Percentiles rank a stretch among this genome's conserved stretches.
These are phyloP conservation scores for Nitzschia sp. DNA, from an alignment of 108 stramenopile species.

Conservation along the genomic window DNA sequence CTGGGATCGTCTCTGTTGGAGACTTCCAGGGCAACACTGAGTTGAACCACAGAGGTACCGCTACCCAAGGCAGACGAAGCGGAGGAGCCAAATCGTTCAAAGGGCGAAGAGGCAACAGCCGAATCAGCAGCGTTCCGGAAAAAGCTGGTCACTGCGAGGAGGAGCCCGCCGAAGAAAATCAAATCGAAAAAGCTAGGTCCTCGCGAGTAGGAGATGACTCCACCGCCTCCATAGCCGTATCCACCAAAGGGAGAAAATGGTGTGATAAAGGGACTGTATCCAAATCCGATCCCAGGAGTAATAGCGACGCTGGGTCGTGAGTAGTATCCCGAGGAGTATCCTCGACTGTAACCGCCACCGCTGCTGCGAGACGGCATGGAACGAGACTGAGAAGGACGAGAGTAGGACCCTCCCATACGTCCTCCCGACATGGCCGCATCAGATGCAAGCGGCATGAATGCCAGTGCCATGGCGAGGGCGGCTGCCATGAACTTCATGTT, in stretches of 20 bases:
- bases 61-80: slow-evolving; percentile 47
- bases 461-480: slow-evolving; percentile 13
- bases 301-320: slow-evolving; percentile 51
- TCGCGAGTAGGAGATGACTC: slow-evolving; percentile 48
- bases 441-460: slow-evolving; percentile 34
- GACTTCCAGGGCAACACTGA: slow-evolving; percentile 74
- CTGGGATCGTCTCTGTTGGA: slow-evolving; percentile 70
- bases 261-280: slow-evolving; percentile 13
- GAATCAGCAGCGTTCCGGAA: background rate
- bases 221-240: slow-evolving; percentile 38
- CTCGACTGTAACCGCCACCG: slow-evolving; percentile 21
- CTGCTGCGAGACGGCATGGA: slow-evolving; percentile 8
- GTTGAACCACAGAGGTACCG: slow-evolving; percentile 67
- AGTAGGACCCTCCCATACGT: slow-evolving; percentile 73
- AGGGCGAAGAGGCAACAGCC: background rate
- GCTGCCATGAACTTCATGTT: slow-evolving; percentile 6
- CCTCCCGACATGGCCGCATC: slow-evolving; percentile 70
- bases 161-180: slow-evolving; percentile 58
- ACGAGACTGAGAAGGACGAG: slow-evolving; percentile 18
- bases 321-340: slow-evolving; percentile 39
- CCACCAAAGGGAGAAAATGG: slow-evolving; percentile 51
- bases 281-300: slow-evolving; percentile 46
- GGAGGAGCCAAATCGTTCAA: background rate
- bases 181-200: slow-evolving; percentile 58
- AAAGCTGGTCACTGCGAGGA: slow-evolving; percentile 37